Evolutionary conservation across 805 yeast species (phyloP).

Genomic region (Maudiozyma turicensis): DNA sequence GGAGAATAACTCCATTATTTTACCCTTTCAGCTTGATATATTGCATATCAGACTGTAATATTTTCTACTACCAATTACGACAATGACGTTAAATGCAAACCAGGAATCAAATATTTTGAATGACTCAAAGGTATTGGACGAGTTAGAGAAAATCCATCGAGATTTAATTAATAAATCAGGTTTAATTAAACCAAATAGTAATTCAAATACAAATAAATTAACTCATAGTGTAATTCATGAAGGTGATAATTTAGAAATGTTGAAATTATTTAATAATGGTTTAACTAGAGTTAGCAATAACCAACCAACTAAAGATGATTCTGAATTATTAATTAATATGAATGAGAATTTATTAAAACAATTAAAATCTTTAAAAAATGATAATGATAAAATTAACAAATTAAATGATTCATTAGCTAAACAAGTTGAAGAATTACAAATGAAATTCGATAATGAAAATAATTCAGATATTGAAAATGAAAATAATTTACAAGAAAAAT

Average conservation of each 20-base stretch:
- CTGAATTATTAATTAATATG: conserved; percentile 62
- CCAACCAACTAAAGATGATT: conserved; percentile 35
- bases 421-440: conserved; percentile 3
- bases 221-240: neutral
- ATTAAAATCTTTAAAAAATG: conserved; percentile 62
- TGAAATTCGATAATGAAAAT: neutral
- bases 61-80: neutral
- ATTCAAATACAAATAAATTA: neutral
- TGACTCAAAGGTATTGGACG: conserved; percentile 7
- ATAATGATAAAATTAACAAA: conserved; percentile 32
- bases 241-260: conserved; percentile 38
- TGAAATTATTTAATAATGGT: conserved; percentile 16
- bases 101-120: neutral
- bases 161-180: conserved; percentile 3
- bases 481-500: conserved; percentile 29
- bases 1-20: too few relatives aligned
- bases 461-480: too few relatives aligned
- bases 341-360: conserved; percentile 64
- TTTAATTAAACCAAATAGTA: neutral
- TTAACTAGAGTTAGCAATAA: conserved; percentile 5
- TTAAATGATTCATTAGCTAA: neutral
- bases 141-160: conserved; percentile 18
- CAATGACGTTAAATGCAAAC: neutral
- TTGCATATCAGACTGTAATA: too few relatives aligned
- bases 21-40: too few relatives aligned